Conservation (phyloP, 164 flowering plant genomes). For the Umbilicus rupestris region DNA sequence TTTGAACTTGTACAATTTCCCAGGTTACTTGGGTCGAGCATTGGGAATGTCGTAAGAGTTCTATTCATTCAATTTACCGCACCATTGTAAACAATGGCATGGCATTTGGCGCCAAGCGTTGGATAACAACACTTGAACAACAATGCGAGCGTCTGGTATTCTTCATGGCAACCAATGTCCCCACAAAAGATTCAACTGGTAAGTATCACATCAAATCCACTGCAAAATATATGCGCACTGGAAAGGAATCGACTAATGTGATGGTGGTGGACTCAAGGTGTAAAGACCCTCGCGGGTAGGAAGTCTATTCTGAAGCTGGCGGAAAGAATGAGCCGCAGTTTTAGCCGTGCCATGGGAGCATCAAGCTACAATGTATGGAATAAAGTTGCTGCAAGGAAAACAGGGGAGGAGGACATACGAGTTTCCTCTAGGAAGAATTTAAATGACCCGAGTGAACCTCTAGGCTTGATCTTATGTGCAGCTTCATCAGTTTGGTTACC, state of each 20-base stretch:
- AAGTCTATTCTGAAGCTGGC: constrained; percentile 82
- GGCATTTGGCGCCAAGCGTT: constrained; percentile 90
- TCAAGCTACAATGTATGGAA: constrained; percentile 89
- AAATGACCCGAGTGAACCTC: constrained; percentile 83
- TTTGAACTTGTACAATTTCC: constrained; percentile 2
- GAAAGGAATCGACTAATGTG: not conserved
- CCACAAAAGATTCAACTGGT: constrained; percentile 91
- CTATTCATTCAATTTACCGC: constrained; percentile 62
- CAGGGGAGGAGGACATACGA: constrained; percentile 75
- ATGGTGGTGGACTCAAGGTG: constrained; percentile 39
- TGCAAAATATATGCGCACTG: not conserved
- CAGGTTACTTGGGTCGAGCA: constrained; percentile 98
- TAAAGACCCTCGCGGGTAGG: constrained; percentile 83
- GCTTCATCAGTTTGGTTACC: constrained; percentile 88
- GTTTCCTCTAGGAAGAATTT: constrained; percentile 75
- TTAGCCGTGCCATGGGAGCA: constrained; percentile 67
- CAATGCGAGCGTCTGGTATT: constrained; percentile 86
- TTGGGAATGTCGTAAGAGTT: constrained; percentile 61
- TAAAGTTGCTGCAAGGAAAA: constrained; percentile 50
- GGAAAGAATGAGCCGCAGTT: constrained; percentile 75
- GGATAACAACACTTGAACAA: constrained; percentile 78
- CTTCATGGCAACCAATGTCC: constrained; percentile 98
- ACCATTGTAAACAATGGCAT: constrained; percentile 68
- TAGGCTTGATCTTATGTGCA: constrained; percentile 78
- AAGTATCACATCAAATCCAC: constrained; percentile 7